Conservation (phyloP, 2,329 filamentous ascomycete genomes). For the Hypoxylon sp. region DNA sequence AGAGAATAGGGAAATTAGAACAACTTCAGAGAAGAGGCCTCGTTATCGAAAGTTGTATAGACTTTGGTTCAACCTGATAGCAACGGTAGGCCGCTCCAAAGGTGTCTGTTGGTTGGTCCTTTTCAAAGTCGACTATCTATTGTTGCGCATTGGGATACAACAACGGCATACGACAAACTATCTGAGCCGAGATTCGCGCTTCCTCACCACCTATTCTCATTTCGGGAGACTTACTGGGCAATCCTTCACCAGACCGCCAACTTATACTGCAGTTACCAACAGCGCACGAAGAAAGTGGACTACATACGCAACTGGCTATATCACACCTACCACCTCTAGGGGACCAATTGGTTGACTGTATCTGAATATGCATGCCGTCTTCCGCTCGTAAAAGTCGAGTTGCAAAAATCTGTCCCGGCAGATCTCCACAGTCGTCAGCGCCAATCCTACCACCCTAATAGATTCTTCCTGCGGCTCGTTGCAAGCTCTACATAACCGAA, state of each 20-base stretch:
- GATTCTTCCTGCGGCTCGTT: constrained; percentile 43
- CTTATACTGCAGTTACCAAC: constrained; percentile 56
- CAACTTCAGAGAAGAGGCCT: constrained; percentile 36
- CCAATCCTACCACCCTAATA: constrained; percentile 47
- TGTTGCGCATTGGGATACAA: constrained; percentile 50
- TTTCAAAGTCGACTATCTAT: constrained; percentile 50
- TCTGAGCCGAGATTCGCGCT: constrained; percentile 49
- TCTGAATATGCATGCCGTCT: constrained; percentile 66
- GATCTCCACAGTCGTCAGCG: constrained; percentile 53
- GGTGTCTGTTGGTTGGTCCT: constrained; percentile 53
- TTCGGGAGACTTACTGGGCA: constrained; percentile 53
- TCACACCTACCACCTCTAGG: constrained; percentile 54
- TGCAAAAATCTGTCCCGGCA: constrained; percentile 54
- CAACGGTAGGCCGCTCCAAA: constrained; percentile 46
- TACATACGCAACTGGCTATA: constrained; percentile 54
- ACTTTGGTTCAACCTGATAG: constrained; percentile 46
- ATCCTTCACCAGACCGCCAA: constrained; percentile 51
- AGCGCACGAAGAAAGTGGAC: constrained; percentile 55
- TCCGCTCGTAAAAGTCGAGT: constrained; percentile 61
- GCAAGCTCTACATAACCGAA: constrained; percentile 46
- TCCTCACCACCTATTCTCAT: constrained; percentile 52
- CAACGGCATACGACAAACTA: constrained; percentile 50
- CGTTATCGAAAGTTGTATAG: constrained; percentile 32
- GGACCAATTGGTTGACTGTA: constrained; percentile 61
- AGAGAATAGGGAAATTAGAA: constrained; percentile 36